A percentile compares a stretch with the other conserved stretches of the same genome.
phyloP scores from a whole-genome alignment of 352 stramenopile genomes.

The Pythium periplocum region DNA sequence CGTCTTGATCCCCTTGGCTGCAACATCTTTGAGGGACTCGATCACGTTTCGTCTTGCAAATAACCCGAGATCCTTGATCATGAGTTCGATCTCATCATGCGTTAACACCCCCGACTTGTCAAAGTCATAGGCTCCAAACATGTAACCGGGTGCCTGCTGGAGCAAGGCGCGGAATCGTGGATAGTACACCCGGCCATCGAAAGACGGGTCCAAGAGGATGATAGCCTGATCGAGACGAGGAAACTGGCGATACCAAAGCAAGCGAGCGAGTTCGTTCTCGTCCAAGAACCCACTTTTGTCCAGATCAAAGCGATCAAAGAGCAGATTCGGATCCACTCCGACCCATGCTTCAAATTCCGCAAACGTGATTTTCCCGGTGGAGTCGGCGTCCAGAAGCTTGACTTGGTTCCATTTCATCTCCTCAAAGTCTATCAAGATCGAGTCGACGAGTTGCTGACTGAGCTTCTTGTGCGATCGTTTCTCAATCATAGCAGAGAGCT shows the following conservation, averaged over 20 bases:
- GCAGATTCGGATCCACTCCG: constrained; percentile 59
- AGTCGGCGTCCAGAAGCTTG: constrained; percentile 37
- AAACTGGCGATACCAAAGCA: constrained; percentile 66
- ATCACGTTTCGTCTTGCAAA: constrained; percentile 39
- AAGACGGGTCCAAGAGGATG: constrained; percentile 73
- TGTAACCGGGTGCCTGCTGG: constrained; percentile 37
- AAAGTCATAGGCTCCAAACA: constrained; percentile 76
- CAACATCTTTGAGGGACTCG: constrained; percentile 29
- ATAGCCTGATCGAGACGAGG: constrained; percentile 57
- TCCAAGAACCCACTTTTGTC: constrained; percentile 84
- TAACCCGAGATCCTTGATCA: constrained; percentile 58
- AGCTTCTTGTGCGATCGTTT: constrained; percentile 29
- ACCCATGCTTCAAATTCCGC: constrained; percentile 68
- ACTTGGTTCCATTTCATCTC: constrained; percentile 56
- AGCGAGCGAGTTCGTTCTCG: constrained; percentile 70
- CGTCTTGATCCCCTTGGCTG: constrained; percentile 36
- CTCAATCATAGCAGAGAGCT: constrained; percentile 35
- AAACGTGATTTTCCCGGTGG: constrained; percentile 55
- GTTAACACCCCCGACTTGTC: constrained; percentile 50
- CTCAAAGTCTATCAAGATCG: constrained; percentile 51
- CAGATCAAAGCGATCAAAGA: constrained; percentile 80
- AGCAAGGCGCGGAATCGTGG: constrained; percentile 44
- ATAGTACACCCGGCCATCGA: constrained; percentile 81
- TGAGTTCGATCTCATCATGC: constrained; percentile 54
- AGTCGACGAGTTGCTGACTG: constrained; percentile 27